Base-by-base conservation (phyloP, 352 stramenopile species). In the Lagenidium giganteum region DNA sequence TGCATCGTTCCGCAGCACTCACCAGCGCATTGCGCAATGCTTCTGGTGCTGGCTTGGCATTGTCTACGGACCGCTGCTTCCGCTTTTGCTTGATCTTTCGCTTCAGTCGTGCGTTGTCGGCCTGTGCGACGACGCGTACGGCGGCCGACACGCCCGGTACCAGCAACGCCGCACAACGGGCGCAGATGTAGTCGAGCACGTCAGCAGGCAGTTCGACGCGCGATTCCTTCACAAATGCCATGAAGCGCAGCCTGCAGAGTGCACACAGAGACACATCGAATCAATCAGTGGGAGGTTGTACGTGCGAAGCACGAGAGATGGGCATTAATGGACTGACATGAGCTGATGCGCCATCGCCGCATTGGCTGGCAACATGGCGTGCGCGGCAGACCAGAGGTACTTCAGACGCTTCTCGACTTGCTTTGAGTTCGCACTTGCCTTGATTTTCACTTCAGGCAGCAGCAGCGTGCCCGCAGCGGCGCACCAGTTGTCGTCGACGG, bases 131-230 rank as follows among this genome's bases (percentile, higher is more conserved):
- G 8, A 93, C 66, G 9, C 57, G 70, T 14, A 84, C 70, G 29
- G 65, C 54, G 0, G 71, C 64, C 5, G 75, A 77, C 6, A 89
- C 29, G 26, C 70, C 78, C 22, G 81, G 81, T 23, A 89, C 45
- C 8, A 87, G 26, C 1, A 93, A 51, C 6, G 53, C 77, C 18
- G 54, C 70, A 27, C 81, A 93, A 20, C 52, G 47, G 30, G 82
- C 69, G 44, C 81, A 93, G 5, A 93, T 55, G 24, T 61, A 86
- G 52, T 90, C 75, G 16, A 88, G 41, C 18, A 86, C 64, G 1
- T 51, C 30, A 4, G 47, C 30, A 3, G 78, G 61, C n/a, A 93
- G 49, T 28, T 67, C 49, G 0, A 58, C 49, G 18, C 42, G 63
- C 9, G 54, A 64, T 1, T 51, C 24, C 17, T 69, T 53, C 47